Base-by-base conservation (phyloP, 1,139 yeast genomes). In the Arxiozyma telluris region DNA sequence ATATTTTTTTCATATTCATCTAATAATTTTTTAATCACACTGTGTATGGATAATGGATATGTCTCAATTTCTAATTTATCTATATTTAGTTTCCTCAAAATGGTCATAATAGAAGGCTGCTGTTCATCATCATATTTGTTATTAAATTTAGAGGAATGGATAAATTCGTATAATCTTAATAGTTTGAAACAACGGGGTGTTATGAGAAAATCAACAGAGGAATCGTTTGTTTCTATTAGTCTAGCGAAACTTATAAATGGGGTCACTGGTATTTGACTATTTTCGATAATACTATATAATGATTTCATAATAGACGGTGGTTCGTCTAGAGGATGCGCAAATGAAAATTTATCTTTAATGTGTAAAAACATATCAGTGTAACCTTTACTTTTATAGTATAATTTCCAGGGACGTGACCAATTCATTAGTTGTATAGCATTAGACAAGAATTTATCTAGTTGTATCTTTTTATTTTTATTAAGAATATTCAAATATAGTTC, bases 371-470 rank as follows among this genome's bases (percentile, higher is more conserved):
- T 25, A 22, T 38, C 41, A 3, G 2, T 15, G n/a, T 47, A 38
- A 3, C 8, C 39, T 21, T 18, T 41, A 20, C 23, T 43, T 11
- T 41, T 38, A 22, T 88, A 87, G 63, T 82, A 83, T 1, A 68
- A 65, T 20, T 70, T 66, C 96, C 97, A 90, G 0, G 65, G 57
- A 0, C 74, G 78, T 3, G 84, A 79, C 96, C 96, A 89, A 1
- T 86, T 83, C 79, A 85, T 80, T 83, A 89, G 80, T 12, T 71
- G 59, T 0, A 84, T 77, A 7, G 87, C 61, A 59, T 84, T 87
- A 0, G 83, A 73, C n/a, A 91, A 68, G 12, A 90, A 64, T 1
- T 71, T 48, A 0, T 84, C 82, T 18, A 90, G 62, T 44, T 69
- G 68, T 4, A 70, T 61, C 20, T 77, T 71, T 22, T 73, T 70